These are phyloP conservation scores for Macrocybe gigantea DNA, from an alignment of 768 basidiomycete genomes.

Conservation along the genomic window DNA sequence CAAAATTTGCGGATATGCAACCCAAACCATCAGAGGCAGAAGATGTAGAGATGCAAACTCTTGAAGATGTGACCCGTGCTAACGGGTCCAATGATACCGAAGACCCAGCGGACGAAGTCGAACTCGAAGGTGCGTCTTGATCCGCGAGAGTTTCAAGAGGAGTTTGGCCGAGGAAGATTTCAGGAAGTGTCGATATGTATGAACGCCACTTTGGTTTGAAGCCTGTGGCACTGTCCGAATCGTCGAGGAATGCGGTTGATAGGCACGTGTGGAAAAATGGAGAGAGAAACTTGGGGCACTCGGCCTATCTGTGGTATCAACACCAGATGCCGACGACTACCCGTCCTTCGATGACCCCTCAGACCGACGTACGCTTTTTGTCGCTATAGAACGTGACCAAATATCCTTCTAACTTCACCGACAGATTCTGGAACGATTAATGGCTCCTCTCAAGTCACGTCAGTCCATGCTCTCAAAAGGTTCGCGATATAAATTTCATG, in stretches of 20 bases:
- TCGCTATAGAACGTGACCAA: neutral
- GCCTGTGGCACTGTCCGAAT: conserved; percentile 44
- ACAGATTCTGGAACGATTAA: conserved; percentile 55
- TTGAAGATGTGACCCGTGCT: conserved; percentile 7
- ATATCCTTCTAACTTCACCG: neutral
- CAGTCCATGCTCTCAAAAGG: conserved; percentile 52
- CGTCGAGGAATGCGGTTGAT: conserved; percentile 47
- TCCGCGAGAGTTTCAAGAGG: neutral
- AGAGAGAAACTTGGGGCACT: conserved; percentile 50
- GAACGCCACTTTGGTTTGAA: conserved; percentile 70
- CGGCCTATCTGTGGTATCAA: conserved; percentile 46
- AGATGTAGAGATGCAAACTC: neutral
- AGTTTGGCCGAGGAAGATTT: neutral
- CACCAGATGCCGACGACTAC: conserved; percentile 34
- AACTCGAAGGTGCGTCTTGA: conserved; percentile 20
- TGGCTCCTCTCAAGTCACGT: conserved; percentile 45
- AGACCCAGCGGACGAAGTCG: conserved; percentile 19
- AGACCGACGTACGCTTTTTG: conserved; percentile 22
- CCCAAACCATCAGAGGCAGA: conserved; percentile 3
- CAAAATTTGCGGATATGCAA: conserved; percentile 24
- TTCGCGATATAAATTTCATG: conserved; percentile 16
- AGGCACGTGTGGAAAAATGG: conserved; percentile 48
- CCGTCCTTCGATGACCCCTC: conserved; percentile 19
- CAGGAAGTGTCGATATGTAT: conserved; percentile 39
- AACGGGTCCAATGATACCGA: conserved; percentile 13